Percentiles rank a stretch among this genome's conserved stretches.
Conservation (phyloP, 208 protist genomes). For the Trypanosoma mega region DNA sequence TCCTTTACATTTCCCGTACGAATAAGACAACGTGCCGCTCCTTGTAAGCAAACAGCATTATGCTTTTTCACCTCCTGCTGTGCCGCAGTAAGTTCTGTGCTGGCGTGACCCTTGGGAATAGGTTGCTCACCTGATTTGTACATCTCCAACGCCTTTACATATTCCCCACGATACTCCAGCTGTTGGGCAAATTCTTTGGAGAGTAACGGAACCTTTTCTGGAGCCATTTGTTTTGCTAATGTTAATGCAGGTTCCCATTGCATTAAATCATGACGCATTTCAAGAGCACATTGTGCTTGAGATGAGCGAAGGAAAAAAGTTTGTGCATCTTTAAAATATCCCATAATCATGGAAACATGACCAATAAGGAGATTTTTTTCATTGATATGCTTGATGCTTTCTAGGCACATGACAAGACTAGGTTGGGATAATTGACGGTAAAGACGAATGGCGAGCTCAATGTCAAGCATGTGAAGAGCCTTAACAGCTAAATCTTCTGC, state of each 20-base stretch:
- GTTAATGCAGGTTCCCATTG: constrained; percentile 95
- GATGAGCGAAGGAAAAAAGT: constrained; percentile 91
- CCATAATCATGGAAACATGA: constrained; percentile 94
- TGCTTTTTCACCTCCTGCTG: constrained; percentile 73
- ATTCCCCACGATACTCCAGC: constrained; percentile 95
- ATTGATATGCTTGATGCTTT: constrained; percentile 91
- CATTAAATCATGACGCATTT: constrained; percentile 97
- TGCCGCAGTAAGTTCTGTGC: constrained; percentile 72
- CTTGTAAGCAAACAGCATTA: constrained; percentile 81
- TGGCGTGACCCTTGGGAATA: constrained; percentile 72
- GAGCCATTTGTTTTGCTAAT: constrained; percentile 92
- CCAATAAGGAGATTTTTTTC: constrained; percentile 95
- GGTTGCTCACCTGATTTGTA: constrained; percentile 66
- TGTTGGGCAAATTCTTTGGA: constrained; percentile 95
- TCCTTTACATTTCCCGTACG: constrained; percentile 82
- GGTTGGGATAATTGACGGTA: constrained; percentile 93
- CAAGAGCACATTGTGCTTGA: constrained; percentile 90
- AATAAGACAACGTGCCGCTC: constrained; percentile 88
- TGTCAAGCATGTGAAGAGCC: constrained; percentile 93
- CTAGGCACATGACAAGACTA: constrained; percentile 91
- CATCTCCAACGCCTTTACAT: constrained; percentile 88
- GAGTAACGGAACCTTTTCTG: constrained; percentile 87
- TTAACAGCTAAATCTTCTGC: constrained; percentile 84
- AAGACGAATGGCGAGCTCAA: constrained; percentile 91
- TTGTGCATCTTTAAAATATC: constrained; percentile 93